phyloP scores from a whole-genome alignment of 1,139 yeast genomes.

The Lodderomyces elongisporus region DNA sequence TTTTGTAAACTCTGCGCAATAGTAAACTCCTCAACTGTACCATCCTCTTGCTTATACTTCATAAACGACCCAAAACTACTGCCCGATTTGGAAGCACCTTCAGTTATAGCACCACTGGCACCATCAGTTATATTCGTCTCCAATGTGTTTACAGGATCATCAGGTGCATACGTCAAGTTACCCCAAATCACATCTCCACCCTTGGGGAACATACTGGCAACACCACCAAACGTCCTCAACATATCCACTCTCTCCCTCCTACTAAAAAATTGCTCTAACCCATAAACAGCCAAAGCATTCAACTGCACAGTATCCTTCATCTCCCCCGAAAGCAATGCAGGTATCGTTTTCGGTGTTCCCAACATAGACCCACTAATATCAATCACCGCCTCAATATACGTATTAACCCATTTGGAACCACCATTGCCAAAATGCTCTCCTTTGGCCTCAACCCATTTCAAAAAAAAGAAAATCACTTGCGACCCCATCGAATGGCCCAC shows the following conservation, averaged over 20 bases:
- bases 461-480: constrained; percentile 77
- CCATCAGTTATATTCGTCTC: constrained; percentile 15
- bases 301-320: constrained; percentile 96
- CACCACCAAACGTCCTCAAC: constrained; percentile 84
- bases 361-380: constrained; percentile 84
- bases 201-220: constrained; percentile 93
- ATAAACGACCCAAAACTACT: constrained; percentile 74
- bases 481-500: constrained; percentile 97
- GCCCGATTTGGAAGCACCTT: constrained; percentile 19
- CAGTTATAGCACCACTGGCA: too few species aligned
- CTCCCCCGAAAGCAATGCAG: constrained; percentile 90
- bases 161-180: constrained; percentile 51
- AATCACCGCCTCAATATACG: constrained; percentile 69
- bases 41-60: constrained; percentile 39
- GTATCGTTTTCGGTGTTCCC: constrained; percentile 92
- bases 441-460: constrained; percentile 93
- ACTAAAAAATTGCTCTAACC: constrained; percentile 88
- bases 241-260: constrained; percentile 83
- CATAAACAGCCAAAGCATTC: constrained; percentile 89
- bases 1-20: constrained; percentile 62
- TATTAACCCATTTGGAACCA: constrained; percentile 82
- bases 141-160: constrained; percentile 44
- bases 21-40: constrained; percentile 46
- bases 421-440: constrained; percentile 82
- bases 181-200: constrained; percentile 95